phyloP scores from a whole-genome alignment of 495 filamentous ascomycete species.

The Sphaerosporella brunnea region DNA sequence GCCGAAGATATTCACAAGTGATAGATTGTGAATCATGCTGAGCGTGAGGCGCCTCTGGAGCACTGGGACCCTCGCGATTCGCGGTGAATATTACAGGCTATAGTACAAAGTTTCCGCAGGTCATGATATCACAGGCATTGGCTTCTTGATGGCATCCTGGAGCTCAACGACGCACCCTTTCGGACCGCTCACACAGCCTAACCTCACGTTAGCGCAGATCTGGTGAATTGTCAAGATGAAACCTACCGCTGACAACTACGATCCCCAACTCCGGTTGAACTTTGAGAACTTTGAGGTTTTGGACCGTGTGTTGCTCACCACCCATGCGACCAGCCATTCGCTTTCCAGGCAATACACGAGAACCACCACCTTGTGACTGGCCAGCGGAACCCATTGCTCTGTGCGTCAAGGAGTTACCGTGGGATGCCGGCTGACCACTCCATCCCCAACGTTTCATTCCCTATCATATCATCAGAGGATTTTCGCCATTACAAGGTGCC shows the following conservation, averaged over 20 bases:
- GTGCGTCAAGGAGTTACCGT: slow-evolving; percentile 87
- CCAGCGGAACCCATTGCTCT: slow-evolving; percentile 75
- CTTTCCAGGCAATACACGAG: slow-evolving; percentile 83
- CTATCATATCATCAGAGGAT: slow-evolving; percentile 8
- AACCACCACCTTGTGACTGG: slow-evolving; percentile 76
- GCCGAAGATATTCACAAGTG: no score
- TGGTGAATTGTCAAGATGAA: not conserved
- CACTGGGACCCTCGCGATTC: no score
- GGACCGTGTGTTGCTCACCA: slow-evolving; percentile 61
- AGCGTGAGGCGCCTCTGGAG: no score
- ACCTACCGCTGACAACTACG: slow-evolving; percentile 65
- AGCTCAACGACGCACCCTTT: slow-evolving; percentile 68
- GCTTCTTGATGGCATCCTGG: slow-evolving; percentile 83
- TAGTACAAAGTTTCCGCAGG: not conserved
- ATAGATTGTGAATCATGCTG: no score
- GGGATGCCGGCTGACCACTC: slow-evolving; percentile 69
- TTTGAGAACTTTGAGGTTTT: slow-evolving; percentile 76
- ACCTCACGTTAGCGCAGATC: not conserved
- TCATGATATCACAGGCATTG: slow-evolving; percentile 39
- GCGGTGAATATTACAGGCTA: not conserved
- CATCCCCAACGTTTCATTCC: slow-evolving; percentile 94
- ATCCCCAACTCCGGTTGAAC: slow-evolving; percentile 71
- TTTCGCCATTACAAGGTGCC: no score
- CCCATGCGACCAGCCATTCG: slow-evolving; percentile 97
- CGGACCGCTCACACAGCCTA: slow-evolving; percentile 63